Percentiles rank a stretch among this genome's conserved stretches.
phyloP scores from a whole-genome alignment of 1,139 yeast species.

The Pichia cactophila region DNA sequence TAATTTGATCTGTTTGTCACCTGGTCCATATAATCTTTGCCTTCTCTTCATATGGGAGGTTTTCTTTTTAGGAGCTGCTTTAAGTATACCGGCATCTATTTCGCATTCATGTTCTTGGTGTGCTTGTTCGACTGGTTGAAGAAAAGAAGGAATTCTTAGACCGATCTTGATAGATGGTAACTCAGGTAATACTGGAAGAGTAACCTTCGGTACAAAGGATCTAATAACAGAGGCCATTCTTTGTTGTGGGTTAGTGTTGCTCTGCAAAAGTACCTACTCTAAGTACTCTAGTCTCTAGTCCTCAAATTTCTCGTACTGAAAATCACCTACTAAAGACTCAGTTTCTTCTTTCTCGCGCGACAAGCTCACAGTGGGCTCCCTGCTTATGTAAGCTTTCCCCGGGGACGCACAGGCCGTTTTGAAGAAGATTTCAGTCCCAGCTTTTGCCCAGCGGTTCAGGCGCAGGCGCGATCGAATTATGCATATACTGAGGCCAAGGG shows the following conservation, averaged over 20 bases:
- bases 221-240: conserved; percentile 12
- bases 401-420: too few relatives aligned
- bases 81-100: conserved; percentile 57
- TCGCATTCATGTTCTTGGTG: conserved; percentile 1
- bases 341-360: too few relatives aligned
- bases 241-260: not conserved
- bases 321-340: too few relatives aligned
- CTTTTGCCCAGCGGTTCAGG: too few relatives aligned
- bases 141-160: conserved; percentile 14
- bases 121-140: conserved; percentile 16
- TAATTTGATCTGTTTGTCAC: conserved; percentile 70
- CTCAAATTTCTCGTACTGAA: too few relatives aligned
- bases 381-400: too few relatives aligned
- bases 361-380: too few relatives aligned
- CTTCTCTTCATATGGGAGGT: conserved; percentile 81
- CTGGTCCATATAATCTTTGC: conserved; percentile 75
- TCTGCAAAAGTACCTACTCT: not conserved
- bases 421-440: too few relatives aligned
- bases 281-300: too few relatives aligned
- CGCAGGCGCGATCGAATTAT: too few relatives aligned
- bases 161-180: conserved; percentile 17
- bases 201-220: conserved; percentile 15
- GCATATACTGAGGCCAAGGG: too few relatives aligned
- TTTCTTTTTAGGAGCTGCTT: conserved; percentile 92
- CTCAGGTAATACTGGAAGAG: conserved; percentile 1